Conservation (phyloP, 768 basidiomycete species). For the Suillus occidentalis region DNA sequence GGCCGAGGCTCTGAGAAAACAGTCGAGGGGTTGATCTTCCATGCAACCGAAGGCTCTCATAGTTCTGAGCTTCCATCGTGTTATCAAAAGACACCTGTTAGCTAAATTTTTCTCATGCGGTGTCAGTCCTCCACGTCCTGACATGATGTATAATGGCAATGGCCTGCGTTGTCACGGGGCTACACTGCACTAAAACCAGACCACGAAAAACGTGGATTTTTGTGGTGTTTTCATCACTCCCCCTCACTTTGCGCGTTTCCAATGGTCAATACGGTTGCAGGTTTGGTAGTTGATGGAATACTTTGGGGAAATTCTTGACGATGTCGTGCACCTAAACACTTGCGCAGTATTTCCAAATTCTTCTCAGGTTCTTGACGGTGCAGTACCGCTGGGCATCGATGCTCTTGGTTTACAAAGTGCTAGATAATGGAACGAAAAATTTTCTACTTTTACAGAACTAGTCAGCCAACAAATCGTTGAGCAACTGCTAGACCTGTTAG, state of each 20-base stretch:
- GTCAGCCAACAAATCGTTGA: too few species aligned
- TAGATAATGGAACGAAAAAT: too few species aligned
- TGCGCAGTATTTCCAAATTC: too few species aligned
- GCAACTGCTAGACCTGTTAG: too few species aligned
- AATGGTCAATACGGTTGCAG: neutral
- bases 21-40: neutral
- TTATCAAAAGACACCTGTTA: neutral
- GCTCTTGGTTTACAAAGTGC: too few species aligned
- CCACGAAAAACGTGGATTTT: neutral
- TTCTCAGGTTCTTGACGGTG: too few species aligned
- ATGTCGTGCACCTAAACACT: neutral
- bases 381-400: too few species aligned
- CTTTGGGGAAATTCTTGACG: neutral
- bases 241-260: neutral
- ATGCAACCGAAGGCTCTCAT: neutral
- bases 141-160: neutral
- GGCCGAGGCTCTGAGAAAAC: neutral
- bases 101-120: neutral
- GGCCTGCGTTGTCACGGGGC: neutral
- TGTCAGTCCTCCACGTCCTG: neutral
- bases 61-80: neutral
- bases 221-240: neutral
- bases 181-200: neutral
- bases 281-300: neutral
- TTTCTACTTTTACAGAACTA: too few species aligned